Conservation (phyloP, 345 rosid genomes). For the Brassica nigra region DNA sequence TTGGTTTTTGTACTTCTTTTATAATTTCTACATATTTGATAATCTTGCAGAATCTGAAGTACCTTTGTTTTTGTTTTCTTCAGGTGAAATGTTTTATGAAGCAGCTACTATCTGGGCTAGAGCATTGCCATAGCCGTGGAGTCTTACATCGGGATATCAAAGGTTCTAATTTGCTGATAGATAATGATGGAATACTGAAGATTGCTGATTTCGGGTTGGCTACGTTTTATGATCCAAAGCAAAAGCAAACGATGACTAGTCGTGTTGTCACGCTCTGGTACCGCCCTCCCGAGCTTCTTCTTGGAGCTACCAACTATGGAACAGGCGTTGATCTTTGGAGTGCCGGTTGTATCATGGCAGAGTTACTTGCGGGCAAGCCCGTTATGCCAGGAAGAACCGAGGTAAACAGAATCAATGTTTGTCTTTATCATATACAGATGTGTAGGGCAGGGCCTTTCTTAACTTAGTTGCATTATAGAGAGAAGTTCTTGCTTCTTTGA, state of each 20-base stretch:
- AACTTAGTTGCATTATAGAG: not conserved
- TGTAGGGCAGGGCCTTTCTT: conserved; percentile 11
- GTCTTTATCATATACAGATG: conserved; percentile 2
- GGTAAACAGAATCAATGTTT: conserved; percentile 49
- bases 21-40: no score
- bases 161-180: conserved; percentile 45
- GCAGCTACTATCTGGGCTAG: not conserved
- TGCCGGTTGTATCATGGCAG: conserved; percentile 92
- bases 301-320: conserved; percentile 76
- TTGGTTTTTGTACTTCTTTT: not conserved
- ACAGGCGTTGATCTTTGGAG: conserved; percentile 90
- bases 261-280: conserved; percentile 97
- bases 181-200: conserved; percentile 77
- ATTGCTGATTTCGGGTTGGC: conserved; percentile 95
- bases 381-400: conserved; percentile 91
- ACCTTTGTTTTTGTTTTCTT: not conserved
- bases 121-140: not conserved
- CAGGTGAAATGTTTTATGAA: not conserved
- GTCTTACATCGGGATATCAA: not conserved
- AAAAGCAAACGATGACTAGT: conserved; percentile 75
- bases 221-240: conserved; percentile 62
- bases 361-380: conserved; percentile 83
- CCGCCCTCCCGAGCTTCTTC: conserved; percentile 93
- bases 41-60: not conserved
- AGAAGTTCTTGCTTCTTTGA: conserved; percentile 11